A percentile compares a stretch with the other conserved stretches of the same genome.
These are phyloP conservation scores for Warburgia ugandensis DNA, from an alignment of 164 flowering plant genomes.

Conservation along the genomic window DNA sequence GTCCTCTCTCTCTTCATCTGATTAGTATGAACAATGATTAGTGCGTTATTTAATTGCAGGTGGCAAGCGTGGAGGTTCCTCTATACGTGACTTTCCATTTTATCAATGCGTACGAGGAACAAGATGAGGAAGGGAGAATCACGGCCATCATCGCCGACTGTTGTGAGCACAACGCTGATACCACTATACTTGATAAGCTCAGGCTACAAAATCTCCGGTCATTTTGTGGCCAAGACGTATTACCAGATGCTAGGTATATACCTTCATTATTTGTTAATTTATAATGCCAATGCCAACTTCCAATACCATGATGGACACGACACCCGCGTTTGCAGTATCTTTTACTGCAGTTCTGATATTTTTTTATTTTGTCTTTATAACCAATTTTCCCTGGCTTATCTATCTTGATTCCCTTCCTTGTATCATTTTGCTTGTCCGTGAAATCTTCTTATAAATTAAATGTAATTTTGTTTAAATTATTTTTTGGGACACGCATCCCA, in stretches of 20 bases:
- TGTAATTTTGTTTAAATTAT: no score
- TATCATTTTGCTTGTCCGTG: no score
- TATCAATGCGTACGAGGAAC: constrained; percentile 88
- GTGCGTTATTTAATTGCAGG: constrained; percentile 33
- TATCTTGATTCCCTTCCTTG: no score
- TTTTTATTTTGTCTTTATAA: no score
- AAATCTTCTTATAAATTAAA: no score
- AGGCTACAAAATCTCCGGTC: constrained; percentile 59
- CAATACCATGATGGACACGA: no score
- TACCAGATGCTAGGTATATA: constrained; percentile 79
- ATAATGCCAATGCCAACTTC: no score
- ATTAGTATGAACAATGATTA: no score
- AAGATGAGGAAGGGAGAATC: constrained; percentile 73
- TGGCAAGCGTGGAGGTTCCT: constrained; percentile 95
- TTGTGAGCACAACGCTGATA: constrained; percentile 82
- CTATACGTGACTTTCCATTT: constrained; percentile 84
- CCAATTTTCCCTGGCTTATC: no score
- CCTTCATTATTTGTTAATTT: neutral
- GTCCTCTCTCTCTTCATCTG: constrained; percentile 4
- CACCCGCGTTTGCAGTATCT: no score
- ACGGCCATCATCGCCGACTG: constrained; percentile 71
- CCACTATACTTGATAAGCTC: constrained; percentile 73
- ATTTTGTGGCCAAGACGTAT: constrained; percentile 48
- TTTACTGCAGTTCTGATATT: no score
- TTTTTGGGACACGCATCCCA: no score